phyloP scores from a whole-genome alignment of 148 eudicot genomes.

The Chenopodium berlandieri region DNA sequence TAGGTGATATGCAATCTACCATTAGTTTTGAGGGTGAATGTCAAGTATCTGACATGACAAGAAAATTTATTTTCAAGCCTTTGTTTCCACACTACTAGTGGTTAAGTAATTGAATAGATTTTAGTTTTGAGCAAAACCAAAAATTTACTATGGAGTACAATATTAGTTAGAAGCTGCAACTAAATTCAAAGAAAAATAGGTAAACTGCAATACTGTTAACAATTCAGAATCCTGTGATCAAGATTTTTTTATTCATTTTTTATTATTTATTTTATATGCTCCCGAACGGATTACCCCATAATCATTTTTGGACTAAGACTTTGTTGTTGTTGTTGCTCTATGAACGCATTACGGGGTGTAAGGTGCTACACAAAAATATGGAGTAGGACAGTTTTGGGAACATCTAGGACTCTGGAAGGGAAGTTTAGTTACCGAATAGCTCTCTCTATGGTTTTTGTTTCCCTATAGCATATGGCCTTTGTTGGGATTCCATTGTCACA shows the following conservation, averaged over 20 bases:
- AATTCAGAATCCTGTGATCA: neutral
- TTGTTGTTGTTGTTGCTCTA: too few species aligned
- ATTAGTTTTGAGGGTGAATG: neutral
- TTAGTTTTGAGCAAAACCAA: too few species aligned
- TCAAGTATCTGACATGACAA: neutral
- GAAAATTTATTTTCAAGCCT: neutral
- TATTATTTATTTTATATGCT: neutral
- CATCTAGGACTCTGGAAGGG: too few species aligned
- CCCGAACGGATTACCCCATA: neutral
- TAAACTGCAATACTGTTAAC: constrained; percentile 9
- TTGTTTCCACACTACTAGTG: neutral
- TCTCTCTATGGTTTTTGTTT: too few species aligned
- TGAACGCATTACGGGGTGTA: neutral
- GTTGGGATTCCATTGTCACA: too few species aligned
- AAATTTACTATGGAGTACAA: too few species aligned
- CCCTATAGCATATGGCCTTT: too few species aligned
- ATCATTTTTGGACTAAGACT: too few species aligned
- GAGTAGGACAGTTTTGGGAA: too few species aligned
- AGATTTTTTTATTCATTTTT: neutral
- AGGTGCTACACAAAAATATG: neutral
- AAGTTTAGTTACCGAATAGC: too few species aligned
- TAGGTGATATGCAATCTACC: constrained; percentile 2
- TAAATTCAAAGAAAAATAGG: constrained; percentile 14
- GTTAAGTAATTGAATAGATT: neutral
- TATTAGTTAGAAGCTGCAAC: constrained; percentile 7